Evolutionary conservation across 768 basidiomycete species (phyloP).

Genomic region (Leccinum variicolor): DNA sequence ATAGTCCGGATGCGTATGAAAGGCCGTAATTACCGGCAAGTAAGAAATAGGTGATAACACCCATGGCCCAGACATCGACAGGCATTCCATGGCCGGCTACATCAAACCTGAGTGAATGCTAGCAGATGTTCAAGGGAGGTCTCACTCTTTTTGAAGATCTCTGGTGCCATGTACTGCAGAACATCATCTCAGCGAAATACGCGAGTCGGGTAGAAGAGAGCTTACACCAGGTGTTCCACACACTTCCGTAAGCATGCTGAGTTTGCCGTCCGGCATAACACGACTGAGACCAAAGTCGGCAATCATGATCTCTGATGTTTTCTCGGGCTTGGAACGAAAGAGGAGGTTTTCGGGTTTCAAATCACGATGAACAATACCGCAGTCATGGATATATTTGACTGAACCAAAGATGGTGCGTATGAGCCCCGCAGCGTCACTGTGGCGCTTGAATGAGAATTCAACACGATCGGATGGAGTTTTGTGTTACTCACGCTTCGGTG

Average conservation of each 20-base stretch:
- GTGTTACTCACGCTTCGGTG: constrained; percentile 74
- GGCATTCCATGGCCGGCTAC: constrained; percentile 90
- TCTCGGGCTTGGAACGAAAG: constrained; percentile 82
- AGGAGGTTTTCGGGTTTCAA: constrained; percentile 97
- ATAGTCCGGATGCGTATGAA: not conserved
- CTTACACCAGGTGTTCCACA: constrained; percentile 89
- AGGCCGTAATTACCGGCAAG: constrained; percentile 51
- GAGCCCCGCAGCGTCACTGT: constrained; percentile 84
- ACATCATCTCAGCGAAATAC: constrained; percentile 4
- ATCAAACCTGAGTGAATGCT: not conserved
- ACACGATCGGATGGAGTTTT: not conserved
- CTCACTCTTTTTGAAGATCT: constrained; percentile 90
- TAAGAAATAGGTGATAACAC: constrained; percentile 97
- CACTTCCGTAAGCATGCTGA: constrained; percentile 87
- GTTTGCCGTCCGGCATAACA: constrained; percentile 87
- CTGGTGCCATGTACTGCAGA: constrained; percentile 85
- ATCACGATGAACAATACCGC: constrained; percentile 94
- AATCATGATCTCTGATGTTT: constrained; percentile 90
- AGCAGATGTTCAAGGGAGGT: constrained; percentile 1
- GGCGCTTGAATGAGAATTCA: constrained; percentile 24
- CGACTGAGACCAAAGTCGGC: constrained; percentile 95
- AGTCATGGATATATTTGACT: constrained; percentile 87
- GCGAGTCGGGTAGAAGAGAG: constrained; percentile 8
- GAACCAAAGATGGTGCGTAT: constrained; percentile 83
- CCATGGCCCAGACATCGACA: constrained; percentile 97